Percentiles rank a stretch among this genome's conserved stretches.
Evolutionary conservation across 2,329 filamentous ascomycete genomes (phyloP).

Genomic region (Neofusicoccum umdonicola): DNA sequence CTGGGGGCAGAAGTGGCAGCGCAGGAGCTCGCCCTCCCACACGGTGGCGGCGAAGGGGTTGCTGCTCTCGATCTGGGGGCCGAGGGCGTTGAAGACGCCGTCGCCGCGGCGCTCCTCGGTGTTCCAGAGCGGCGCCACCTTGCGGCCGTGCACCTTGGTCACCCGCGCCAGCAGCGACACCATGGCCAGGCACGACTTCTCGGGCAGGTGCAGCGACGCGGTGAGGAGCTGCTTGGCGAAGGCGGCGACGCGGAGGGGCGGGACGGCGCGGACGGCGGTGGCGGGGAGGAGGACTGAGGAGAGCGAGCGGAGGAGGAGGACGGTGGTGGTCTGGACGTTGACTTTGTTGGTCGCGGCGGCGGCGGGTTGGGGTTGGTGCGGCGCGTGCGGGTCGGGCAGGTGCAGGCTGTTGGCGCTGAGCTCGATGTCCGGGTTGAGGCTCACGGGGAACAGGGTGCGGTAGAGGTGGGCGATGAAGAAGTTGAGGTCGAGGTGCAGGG

Average conservation of each 20-base stretch:
- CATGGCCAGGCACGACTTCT: conserved; percentile 81
- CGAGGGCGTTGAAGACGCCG: conserved; percentile 74
- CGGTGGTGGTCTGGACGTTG: conserved; percentile 92
- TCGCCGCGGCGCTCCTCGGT: conserved; percentile 92
- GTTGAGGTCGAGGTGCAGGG: conserved; percentile 84
- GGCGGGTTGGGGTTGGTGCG: conserved; percentile 26
- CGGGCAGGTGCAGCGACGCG: conserved; percentile 77
- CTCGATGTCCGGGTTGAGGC: conserved; percentile 82
- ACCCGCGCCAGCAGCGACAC: conserved; percentile 76
- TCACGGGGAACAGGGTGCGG: conserved; percentile 74
- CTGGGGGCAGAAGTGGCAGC: conserved; percentile 81
- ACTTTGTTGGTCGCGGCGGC: conserved; percentile 63
- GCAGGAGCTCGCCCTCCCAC: conserved; percentile 89
- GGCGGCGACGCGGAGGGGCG: conserved; percentile 80
- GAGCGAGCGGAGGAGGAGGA: conserved; percentile 83
- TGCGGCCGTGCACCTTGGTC: conserved; percentile 75
- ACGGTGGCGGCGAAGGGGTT: conserved; percentile 89
- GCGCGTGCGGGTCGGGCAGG: conserved; percentile 62
- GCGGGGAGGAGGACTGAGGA: conserved; percentile 76
- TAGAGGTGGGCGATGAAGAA: conserved; percentile 97
- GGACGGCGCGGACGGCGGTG: conserved; percentile 69
- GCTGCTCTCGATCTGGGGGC: conserved; percentile 66
- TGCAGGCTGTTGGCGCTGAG: conserved; percentile 71
- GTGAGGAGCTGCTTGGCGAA: conserved; percentile 91
- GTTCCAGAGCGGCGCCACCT: conserved; percentile 84